Conservation (phyloP, 495 filamentous ascomycete genomes). For the Coniosporium apollinis region DNA sequence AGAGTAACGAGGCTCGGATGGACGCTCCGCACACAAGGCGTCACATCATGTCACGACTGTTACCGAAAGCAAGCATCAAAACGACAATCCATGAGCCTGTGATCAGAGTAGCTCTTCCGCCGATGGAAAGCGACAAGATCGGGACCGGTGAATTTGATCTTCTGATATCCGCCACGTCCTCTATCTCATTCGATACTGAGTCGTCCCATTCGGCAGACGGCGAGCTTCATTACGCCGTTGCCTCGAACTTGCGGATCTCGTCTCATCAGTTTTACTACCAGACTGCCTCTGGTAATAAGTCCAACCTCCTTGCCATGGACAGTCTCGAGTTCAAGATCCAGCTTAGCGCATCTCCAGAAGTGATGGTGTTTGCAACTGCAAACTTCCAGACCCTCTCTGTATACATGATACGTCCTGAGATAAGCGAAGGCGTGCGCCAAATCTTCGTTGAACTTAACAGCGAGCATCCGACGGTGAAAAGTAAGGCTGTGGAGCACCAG, state of each 20-base stretch:
- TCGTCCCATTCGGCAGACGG: conserved; percentile 81
- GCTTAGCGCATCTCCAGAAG: conserved; percentile 67
- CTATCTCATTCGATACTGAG: conserved; percentile 78
- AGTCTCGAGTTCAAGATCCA: conserved; percentile 72
- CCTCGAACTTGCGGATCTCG: conserved; percentile 62
- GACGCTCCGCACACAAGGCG: conserved; percentile 24
- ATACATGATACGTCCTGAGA: conserved; percentile 79
- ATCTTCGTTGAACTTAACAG: conserved; percentile 64
- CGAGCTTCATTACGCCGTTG: conserved; percentile 71
- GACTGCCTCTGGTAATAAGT: conserved; percentile 59
- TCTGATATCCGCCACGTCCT: conserved; percentile 85
- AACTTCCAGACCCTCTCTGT: conserved; percentile 73
- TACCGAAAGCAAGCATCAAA: conserved; percentile 91
- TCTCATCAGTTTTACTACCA: conserved; percentile 94
- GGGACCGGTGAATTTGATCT: conserved; percentile 64
- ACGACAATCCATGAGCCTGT: conserved; percentile 94
- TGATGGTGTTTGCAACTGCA: conserved; percentile 64
- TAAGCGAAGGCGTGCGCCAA: conserved; percentile 79
- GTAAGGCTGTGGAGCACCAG: conserved; percentile 27
- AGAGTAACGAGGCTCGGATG: conserved; percentile 4
- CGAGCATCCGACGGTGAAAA: conserved; percentile 34
- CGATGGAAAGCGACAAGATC: conserved; percentile 41
- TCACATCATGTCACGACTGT: conserved; percentile 68
- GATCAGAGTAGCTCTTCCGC: conserved; percentile 69
- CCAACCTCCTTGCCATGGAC: conserved; percentile 74